Percentiles rank a stretch among this genome's conserved stretches.
phyloP scores from a whole-genome alignment of 2,329 filamentous ascomycete species.

The Ophiostoma piceae region DNA sequence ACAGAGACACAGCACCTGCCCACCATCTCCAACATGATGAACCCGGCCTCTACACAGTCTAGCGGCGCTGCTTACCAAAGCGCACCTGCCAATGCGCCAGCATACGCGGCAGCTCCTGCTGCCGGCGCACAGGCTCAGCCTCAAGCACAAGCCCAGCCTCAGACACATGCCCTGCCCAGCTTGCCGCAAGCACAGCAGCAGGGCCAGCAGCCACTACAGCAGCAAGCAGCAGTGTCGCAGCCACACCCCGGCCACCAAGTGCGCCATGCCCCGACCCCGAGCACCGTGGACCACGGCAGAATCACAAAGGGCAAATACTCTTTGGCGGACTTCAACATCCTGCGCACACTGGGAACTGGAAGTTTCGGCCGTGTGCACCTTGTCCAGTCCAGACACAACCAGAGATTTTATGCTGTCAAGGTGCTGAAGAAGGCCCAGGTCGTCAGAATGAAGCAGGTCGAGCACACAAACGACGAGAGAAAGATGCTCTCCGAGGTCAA shows the following conservation, averaged over 20 bases:
- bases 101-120: constrained; percentile 38
- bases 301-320: constrained; percentile 97
- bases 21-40: constrained; percentile 7
- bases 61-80: neutral
- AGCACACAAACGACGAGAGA: constrained; percentile 97
- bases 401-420: constrained; percentile 97
- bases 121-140: neutral
- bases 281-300: constrained; percentile 36
- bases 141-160: constrained; percentile 10
- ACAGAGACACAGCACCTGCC: constrained; percentile 12
- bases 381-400: constrained; percentile 96
- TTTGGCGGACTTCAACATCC: constrained; percentile 79
- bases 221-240: neutral
- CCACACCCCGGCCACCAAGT: constrained; percentile 29
- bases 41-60: neutral
- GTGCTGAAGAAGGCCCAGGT: constrained; percentile 98
- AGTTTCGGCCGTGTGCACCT: constrained; percentile 96
- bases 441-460: constrained; percentile 99
- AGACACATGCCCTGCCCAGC: constrained; percentile 13
- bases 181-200: constrained; percentile 33
- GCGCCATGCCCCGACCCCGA: constrained; percentile 25
- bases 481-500: constrained; percentile 95
- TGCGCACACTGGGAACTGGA: constrained; percentile 88
- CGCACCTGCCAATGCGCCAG: constrained; percentile 32
- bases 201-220: neutral